Base-by-base conservation (phyloP, 129 eudicot genomes). In the Pittosporum tobira region DNA sequence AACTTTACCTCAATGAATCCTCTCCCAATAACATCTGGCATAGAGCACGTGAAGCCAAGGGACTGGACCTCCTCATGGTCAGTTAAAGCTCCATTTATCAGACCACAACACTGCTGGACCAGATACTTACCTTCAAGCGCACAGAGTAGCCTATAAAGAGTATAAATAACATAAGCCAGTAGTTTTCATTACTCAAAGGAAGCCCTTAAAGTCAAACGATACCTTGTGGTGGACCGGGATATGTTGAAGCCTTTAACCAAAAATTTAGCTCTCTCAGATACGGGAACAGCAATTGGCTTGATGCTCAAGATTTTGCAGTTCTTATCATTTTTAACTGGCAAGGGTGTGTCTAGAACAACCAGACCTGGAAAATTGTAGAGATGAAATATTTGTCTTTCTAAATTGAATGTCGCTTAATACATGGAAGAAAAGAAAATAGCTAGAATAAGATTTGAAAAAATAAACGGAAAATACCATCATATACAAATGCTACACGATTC, bases 51-150 rank as follows among this genome's bases (percentile, higher is more conserved):
- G 38, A 79, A 73, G 49, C 28, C 70, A 23, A 71, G 64, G 42
- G 59, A 66, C 56, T 79, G 80, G 37, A 64, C 16, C 30, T 70
- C 83, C 34, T 79, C 81, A 50, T 75, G 75, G 46, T 82, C 82
- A 44, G 59, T 62, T 24, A 48, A 72, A 1, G 59, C 55, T 54
- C 52, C 71, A 60, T 74, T 86, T 51, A 67, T 71, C 68, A 75
- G 25, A 37, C 63, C 82, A 46, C 75, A 62, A 73, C 79, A 80
- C 31, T 75, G 81, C 67, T 79, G 76, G 66, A 75, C 60, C 71
- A 89, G 74, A 75, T 79, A 82, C 51, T 75, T 78, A 56, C 97
- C 97, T 75, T 89, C 97, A 31, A 89, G 64, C 10, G 85, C 77
- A 69, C 97, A 89, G 22, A 79, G 77, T 57, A 89, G 73, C 82